Conservation (phyloP, 2,329 filamentous ascomycete species). For the Alternaria panax region DNA sequence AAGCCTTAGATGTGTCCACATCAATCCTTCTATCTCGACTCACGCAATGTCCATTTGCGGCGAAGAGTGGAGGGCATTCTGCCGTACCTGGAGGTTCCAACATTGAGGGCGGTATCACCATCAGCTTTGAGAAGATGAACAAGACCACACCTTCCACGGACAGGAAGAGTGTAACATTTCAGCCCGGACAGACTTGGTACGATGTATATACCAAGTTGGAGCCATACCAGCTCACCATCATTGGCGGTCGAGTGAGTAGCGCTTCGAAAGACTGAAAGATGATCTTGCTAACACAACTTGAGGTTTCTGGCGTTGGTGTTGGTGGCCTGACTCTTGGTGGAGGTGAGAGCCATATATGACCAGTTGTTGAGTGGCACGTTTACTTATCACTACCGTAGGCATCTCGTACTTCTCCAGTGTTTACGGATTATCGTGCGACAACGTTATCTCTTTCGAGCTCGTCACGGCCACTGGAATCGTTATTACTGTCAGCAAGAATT, state of each 20-base stretch:
- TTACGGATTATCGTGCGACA: slow-evolving; percentile 40
- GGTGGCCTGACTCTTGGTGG: slow-evolving; percentile 35
- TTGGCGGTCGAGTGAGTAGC: slow-evolving; percentile 41
- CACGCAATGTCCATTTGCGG: slow-evolving; percentile 49
- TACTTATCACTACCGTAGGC: slow-evolving; percentile 6
- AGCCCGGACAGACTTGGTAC: slow-evolving; percentile 48
- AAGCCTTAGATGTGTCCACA: slow-evolving; percentile 22
- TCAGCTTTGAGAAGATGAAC: slow-evolving; percentile 50
- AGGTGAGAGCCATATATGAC: slow-evolving; percentile 12
- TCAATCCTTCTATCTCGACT: slow-evolving; percentile 23
- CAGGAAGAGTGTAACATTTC: slow-evolving; percentile 36
- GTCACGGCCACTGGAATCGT: slow-evolving; percentile 31
- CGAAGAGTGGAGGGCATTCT: slow-evolving; percentile 56
- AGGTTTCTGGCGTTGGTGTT: slow-evolving; percentile 31
- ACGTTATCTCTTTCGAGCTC: slow-evolving; percentile 46
- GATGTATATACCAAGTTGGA: slow-evolving; percentile 44
- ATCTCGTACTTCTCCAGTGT: slow-evolving; percentile 37
- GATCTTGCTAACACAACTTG: not conserved
- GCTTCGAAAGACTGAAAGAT: not conserved
- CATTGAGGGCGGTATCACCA: slow-evolving; percentile 53
- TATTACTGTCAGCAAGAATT: slow-evolving; percentile 23
- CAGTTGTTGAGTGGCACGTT: not conserved
- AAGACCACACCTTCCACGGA: slow-evolving; percentile 35
- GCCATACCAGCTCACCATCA: slow-evolving; percentile 28
- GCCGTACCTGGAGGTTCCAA: slow-evolving; percentile 52